A percentile compares a stretch with the other conserved stretches of the same genome.
Evolutionary conservation across 495 filamentous ascomycete species (phyloP).

Genomic region (Sphaerosporella brunnea): DNA sequence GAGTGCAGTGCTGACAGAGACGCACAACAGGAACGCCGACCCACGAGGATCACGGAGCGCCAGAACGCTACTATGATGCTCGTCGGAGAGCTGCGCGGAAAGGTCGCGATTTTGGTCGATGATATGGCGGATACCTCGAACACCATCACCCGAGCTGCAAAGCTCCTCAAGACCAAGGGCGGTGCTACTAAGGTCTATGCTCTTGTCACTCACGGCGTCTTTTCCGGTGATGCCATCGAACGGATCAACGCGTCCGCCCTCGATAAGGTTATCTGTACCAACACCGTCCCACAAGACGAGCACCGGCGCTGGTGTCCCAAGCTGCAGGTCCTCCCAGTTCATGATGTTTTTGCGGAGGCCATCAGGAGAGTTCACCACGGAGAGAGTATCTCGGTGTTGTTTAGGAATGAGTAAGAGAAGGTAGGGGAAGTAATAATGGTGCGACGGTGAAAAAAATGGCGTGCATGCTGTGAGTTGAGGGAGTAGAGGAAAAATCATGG

Average conservation of each 20-base stretch:
- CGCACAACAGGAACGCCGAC: slow-evolving; percentile 89
- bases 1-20: no score
- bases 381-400: slow-evolving; percentile 95
- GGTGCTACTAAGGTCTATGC: slow-evolving; percentile 78
- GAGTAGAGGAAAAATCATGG: no score
- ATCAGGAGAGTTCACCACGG: slow-evolving; percentile 94
- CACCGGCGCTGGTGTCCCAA: slow-evolving; percentile 59
- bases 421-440: no score
- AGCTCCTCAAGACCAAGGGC: slow-evolving; percentile 72
- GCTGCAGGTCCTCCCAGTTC: slow-evolving; percentile 81
- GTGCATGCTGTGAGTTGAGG: no score
- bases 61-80: slow-evolving; percentile 99
- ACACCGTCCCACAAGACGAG: slow-evolving; percentile 78
- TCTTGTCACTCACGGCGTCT: slow-evolving; percentile 79
- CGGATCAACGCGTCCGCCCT: slow-evolving; percentile 79
- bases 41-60: slow-evolving; percentile 79
- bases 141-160: slow-evolving; percentile 92
- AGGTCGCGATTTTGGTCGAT: slow-evolving; percentile 77
- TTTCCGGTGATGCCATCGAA: slow-evolving; percentile 86
- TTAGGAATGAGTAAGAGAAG: slow-evolving; percentile 9
- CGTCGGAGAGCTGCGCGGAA: slow-evolving; percentile 68
- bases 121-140: slow-evolving; percentile 92
- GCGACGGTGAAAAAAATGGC: no score
- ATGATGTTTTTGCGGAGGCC: slow-evolving; percentile 87
- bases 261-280: slow-evolving; percentile 85